A percentile compares a stretch with the other conserved stretches of the same genome.
phyloP scores from a whole-genome alignment of 495 filamentous ascomycete species.

The Neurospora sp. region DNA sequence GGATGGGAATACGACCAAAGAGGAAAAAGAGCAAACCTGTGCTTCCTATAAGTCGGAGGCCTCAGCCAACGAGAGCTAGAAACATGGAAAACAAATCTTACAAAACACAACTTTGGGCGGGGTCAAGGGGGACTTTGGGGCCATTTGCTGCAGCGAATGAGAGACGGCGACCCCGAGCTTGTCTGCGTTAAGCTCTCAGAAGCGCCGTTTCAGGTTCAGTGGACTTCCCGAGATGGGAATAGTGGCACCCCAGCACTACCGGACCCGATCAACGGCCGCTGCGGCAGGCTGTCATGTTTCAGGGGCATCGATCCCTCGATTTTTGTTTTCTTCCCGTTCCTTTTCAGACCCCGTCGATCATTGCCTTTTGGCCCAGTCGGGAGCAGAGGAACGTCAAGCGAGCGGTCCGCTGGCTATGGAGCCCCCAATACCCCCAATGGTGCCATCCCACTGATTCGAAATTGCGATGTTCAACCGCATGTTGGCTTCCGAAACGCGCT shows the following conservation, averaged over 20 bases:
- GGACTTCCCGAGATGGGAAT: background rate
- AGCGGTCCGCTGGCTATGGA: background rate
- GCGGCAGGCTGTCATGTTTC: background rate
- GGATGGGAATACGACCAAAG: background rate
- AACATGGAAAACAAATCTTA: background rate
- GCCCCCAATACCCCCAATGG: background rate
- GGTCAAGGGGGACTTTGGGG: constrained; percentile 1
- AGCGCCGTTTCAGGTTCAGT: constrained; percentile 17
- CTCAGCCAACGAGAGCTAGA: background rate
- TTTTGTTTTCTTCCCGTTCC: background rate
- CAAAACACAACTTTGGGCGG: background rate
- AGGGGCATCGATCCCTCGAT: background rate
- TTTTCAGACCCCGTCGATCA: background rate
- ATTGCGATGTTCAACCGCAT: background rate
- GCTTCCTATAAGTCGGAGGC: background rate
- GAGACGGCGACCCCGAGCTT: background rate
- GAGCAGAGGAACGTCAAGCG: background rate
- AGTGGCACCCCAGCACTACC: background rate
- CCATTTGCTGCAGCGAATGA: background rate
- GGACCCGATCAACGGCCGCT: background rate
- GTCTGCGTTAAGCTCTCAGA: constrained; percentile 2
- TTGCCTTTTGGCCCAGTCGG: background rate
- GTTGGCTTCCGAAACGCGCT: background rate
- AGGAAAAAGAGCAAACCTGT: background rate
- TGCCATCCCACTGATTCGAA: background rate